These are phyloP conservation scores for Penicillium manginii DNA, from an alignment of 495 filamentous ascomycete genomes.

Conservation along the genomic window DNA sequence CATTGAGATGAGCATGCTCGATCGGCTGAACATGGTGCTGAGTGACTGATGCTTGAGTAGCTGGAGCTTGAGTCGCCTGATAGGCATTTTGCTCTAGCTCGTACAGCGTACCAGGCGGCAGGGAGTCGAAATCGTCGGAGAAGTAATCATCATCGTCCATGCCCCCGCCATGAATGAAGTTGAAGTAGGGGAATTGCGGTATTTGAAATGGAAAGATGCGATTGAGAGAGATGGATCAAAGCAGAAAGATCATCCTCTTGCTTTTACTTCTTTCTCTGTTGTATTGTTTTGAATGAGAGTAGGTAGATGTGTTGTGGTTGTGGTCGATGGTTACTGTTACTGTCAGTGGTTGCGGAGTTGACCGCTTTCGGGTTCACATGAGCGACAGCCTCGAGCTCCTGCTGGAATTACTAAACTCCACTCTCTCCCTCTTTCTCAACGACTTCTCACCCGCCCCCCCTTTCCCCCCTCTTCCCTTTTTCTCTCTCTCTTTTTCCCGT, in stretches of 20 bases:
- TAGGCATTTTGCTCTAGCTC: conserved; percentile 60
- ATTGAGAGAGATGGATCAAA: neutral
- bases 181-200: neutral
- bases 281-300: neutral
- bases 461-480: conserved; percentile 16
- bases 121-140: conserved; percentile 64
- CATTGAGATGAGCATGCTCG: conserved; percentile 4
- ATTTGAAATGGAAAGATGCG: conserved; percentile 5
- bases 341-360: conserved; percentile 8
- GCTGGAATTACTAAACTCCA: conserved; percentile 16
- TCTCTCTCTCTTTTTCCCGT: conserved; percentile 15
- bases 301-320: neutral
- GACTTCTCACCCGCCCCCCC: conserved; percentile 19
- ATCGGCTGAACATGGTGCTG: conserved; percentile 15
- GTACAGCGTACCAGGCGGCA: conserved; percentile 54
- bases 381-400: conserved; percentile 16
- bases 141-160: conserved; percentile 70
- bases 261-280: neutral
- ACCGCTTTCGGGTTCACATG: conserved; percentile 36
- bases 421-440: conserved; percentile 16
- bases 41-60: conserved; percentile 46
- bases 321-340: neutral
- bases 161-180: conserved; percentile 53
- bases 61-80: conserved; percentile 57
- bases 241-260: neutral